Evolutionary conservation across 2,329 filamentous ascomycete genomes (phyloP).

Genomic region (Neofusicoccum cordaticola): DNA sequence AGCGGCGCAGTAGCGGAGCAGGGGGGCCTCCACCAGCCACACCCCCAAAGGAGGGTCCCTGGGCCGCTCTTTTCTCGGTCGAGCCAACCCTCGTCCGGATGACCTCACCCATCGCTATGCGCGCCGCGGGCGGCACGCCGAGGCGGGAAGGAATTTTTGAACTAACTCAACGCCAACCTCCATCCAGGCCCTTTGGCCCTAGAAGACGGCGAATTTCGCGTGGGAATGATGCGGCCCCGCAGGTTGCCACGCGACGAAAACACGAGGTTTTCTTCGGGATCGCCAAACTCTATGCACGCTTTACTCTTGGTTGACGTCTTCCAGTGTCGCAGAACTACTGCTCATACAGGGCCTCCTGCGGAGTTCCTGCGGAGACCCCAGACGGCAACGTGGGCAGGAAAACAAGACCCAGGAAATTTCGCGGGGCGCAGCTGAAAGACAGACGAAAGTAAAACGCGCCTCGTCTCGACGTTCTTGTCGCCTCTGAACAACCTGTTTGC

Average conservation of each 20-base stretch:
- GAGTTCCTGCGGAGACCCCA: neutral
- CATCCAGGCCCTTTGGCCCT: neutral
- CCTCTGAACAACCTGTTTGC: no score
- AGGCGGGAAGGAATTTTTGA: neutral
- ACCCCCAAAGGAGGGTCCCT: neutral
- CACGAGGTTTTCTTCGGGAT: neutral
- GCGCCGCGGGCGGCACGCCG: neutral
- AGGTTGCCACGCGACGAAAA: neutral
- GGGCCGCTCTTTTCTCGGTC: neutral
- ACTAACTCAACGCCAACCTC: neutral
- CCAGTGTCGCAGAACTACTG: neutral
- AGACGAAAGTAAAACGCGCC: neutral
- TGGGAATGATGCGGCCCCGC: neutral
- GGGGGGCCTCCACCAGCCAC: neutral
- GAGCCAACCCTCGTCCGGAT: neutral
- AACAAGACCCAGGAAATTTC: neutral
- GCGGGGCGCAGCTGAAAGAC: neutral
- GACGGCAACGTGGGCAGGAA: neutral
- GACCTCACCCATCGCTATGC: slow-evolving; percentile 1
- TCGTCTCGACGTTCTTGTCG: neutral
- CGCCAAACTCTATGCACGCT: neutral
- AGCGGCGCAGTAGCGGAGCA: neutral
- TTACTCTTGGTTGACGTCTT: neutral
- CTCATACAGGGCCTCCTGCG: neutral
- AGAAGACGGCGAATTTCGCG: neutral